Evolutionary conservation across 228 moss, liverwort and hornwort species (phyloP), one percentile per base, ranked within the genome.

Genomic region (Sphagnum magellanicum): DNA sequence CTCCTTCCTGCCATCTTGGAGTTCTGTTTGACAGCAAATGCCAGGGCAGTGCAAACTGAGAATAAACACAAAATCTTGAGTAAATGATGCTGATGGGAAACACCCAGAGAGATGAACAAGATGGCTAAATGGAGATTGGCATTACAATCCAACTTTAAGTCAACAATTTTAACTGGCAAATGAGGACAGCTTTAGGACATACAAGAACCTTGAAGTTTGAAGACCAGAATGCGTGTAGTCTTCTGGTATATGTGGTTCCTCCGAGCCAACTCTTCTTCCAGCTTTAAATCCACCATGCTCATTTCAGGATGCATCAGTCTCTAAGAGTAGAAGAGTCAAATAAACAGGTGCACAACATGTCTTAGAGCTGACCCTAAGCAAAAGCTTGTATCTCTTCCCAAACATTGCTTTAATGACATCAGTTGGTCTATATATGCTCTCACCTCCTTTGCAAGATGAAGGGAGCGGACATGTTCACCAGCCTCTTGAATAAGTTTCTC

Each of bases 231-330:
- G 76, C 83, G 75, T 52, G 84, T 80, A 10, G 88, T 88, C 82
- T 88, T 88, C 60, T 88, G 88, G 70, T 88, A 88, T 78, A 84
- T 76, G 78, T 84, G 88, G 50, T 88, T 88, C 59, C 76, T 78
- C 48, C 78, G 77, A 8, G 84, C 77, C 10, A 88, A 70, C 67
- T 88, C 88, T 53, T 88, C 88, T 72, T 88, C 88, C 61, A 84
- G 68, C 88, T 88, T 73, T 52, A 50, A 52, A 61, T 13, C 70
- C 52, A 61, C 70, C 51, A 63, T 5, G 5, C 49, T 52, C 70
- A 70, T 16, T 55, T 55, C 12, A 55, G 55, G 12, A 55, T 55
- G 55, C 55, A 55, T 55, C 55, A 55, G 55, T 55, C 55, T 55
- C 55, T 8, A 47, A 49, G n/a, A 47, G 65, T 49, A 6, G 6